These are phyloP conservation scores for Aspergillus pseudoglaucus DNA, from an alignment of 2,329 filamentous ascomycete species.

Conservation along the genomic window DNA sequence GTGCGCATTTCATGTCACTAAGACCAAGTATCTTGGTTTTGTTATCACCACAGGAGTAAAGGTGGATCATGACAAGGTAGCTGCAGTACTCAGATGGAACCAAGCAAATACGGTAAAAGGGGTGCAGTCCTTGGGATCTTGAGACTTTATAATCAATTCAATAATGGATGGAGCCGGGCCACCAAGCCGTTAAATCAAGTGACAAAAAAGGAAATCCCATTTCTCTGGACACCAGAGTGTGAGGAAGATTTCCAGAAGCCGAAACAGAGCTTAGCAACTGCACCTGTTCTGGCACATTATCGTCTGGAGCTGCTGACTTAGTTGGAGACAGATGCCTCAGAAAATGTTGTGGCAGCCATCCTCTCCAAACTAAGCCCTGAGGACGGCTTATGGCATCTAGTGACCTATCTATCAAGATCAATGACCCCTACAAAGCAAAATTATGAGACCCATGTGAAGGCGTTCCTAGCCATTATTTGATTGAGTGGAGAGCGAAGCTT, in stretches of 20 bases:
- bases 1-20: constrained; percentile 22
- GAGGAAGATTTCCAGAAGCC: constrained; percentile 6
- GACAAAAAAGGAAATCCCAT: constrained; percentile 8
- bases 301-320: constrained; percentile 2
- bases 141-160: constrained; percentile 25
- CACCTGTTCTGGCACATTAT: background rate
- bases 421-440: constrained; percentile 12
- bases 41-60: constrained; percentile 20
- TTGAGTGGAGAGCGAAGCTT: constrained; percentile 17
- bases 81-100: constrained; percentile 10
- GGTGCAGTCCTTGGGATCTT: constrained; percentile 23
- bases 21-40: constrained; percentile 25
- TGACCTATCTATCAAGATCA: constrained; percentile 18
- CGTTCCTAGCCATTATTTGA: constrained; percentile 16
- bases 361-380: constrained; percentile 9
- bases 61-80: constrained; percentile 21
- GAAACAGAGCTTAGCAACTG: background rate
- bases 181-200: background rate
- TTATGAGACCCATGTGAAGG: constrained; percentile 22
- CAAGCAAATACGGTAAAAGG: constrained; percentile 1
- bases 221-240: constrained; percentile 2
- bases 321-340: constrained; percentile 20
- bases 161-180: background rate
- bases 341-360: constrained; percentile 7
- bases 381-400: constrained; percentile 10